Evolutionary conservation across 2,329 filamentous ascomycete species (phyloP).

Genomic region (Cladosporium sp.): DNA sequence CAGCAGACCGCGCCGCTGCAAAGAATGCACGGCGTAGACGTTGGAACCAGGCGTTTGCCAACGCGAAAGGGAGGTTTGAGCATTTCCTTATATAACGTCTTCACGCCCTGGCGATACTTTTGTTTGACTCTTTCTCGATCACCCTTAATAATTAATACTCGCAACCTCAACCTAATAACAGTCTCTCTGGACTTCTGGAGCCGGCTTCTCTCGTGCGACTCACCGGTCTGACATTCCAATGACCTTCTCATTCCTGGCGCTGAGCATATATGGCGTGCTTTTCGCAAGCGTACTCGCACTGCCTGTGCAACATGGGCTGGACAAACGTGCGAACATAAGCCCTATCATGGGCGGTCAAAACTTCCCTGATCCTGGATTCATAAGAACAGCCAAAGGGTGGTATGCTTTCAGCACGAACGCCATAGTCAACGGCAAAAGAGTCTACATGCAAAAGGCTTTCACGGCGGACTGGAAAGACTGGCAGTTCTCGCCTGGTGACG

Average conservation of each 20-base stretch:
- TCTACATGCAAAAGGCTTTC: constrained; percentile 53
- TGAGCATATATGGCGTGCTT: constrained; percentile 2
- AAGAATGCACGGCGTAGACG: constrained; percentile 7
- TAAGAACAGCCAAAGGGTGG: constrained; percentile 52
- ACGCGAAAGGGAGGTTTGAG: not conserved
- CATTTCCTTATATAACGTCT: not conserved
- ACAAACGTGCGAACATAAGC: constrained; percentile 1
- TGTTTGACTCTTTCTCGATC: not conserved
- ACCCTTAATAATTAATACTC: not conserved
- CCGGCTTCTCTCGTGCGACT: not conserved
- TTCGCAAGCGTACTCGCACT: not conserved
- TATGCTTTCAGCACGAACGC: constrained; percentile 54
- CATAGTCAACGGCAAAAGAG: constrained; percentile 42
- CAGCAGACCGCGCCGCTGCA: constrained; percentile 12
- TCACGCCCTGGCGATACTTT: not conserved
- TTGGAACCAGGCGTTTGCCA: constrained; percentile 1
- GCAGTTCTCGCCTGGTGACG: constrained; percentile 49
- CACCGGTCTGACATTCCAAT: not conserved
- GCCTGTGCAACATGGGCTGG: constrained; percentile 3
- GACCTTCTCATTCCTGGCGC: constrained; percentile 1
- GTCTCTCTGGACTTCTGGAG: not conserved
- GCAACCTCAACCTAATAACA: not conserved
- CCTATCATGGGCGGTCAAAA: constrained; percentile 37
- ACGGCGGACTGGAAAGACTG: constrained; percentile 49
- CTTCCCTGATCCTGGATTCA: constrained; percentile 57